Base-by-base conservation (phyloP, 306 rosid species). In the Quercus engelmannii region DNA sequence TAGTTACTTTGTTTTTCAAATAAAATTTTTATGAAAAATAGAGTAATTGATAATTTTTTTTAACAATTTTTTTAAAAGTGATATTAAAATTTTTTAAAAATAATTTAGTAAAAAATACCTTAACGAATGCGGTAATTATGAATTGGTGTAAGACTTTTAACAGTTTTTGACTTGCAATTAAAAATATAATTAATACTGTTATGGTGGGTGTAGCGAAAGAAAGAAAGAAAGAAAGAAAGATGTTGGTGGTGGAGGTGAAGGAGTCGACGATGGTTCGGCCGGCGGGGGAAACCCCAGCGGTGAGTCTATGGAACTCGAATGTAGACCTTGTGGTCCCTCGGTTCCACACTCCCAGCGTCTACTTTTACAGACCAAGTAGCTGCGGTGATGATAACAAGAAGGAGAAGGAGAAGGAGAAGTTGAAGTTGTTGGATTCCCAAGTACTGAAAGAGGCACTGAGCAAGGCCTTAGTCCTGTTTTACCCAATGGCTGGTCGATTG, bases 401-500 rank as follows among this genome's bases (percentile, higher is more conserved):
- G 6, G 1, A 35, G 43, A 38, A 38, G 46, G 2, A 7, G 9
- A 6, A 33, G 6, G 8, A 38, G 43, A 6, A 38, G 43, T 1
- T 1, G 46, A 41, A 8, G 46, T 41, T 41, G 46, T 41, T 41
- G 12, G 93, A 91, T 14, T 76, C 80, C 0, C 74, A 46, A 9
- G 71, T 91, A 10, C 57, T 94, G 11, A 92, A 92, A 80, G 87
- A 85, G 23, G 93, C 91, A 3, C 86, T 94, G 0, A 79, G 91
- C 67, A 94, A 88, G 79, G 92, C 83, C 5, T 92, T 94, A 0
- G 95, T 90, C 4, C 90, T 89, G 0, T 93, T 93, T 62, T 93
- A 89, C 61, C 96, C 97, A 10, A 92, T 94, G 92, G 97, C 93
- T 0, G 97, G 97, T 1, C 86, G 97, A 0, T 86, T 91, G 21